Percentiles rank a stretch among this genome's conserved stretches.
Conservation (phyloP, 108 stramenopile species). For the Nannochloropsis salina region DNA sequence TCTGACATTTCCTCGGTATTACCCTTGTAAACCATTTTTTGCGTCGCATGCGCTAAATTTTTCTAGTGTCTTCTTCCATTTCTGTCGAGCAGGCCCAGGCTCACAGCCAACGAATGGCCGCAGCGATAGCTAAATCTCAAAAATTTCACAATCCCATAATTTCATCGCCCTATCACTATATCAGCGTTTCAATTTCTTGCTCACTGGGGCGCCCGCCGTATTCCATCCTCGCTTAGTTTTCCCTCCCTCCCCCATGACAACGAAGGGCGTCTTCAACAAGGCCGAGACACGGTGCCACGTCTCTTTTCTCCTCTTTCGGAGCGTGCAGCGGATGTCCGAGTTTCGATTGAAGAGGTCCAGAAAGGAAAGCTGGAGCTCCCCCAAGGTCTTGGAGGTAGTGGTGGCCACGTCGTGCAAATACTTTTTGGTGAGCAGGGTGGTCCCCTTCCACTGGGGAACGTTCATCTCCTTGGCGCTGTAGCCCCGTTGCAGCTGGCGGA, state of each 20-base stretch:
- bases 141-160: no score
- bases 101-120: no score
- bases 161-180: no score
- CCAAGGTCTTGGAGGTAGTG: background rate
- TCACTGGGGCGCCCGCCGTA: background rate
- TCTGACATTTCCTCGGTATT: no score
- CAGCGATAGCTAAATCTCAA: no score
- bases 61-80: no score
- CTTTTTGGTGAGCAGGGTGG: background rate
- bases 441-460: slow-evolving; percentile 26
- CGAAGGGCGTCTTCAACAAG: background rate
- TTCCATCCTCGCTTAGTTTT: no score
- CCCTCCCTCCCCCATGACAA: background rate
- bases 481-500: slow-evolving; percentile 35
- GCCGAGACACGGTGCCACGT: background rate
- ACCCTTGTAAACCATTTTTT: no score
- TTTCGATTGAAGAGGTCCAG: background rate
- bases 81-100: no score
- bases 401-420: slow-evolving; percentile 3
- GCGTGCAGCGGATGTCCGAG: background rate
- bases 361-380: slow-evolving; percentile 1
- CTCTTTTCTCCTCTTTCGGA: slow-evolving; percentile 1
- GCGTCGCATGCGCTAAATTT: no score
- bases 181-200: background rate
- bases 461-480: slow-evolving; percentile 48